Evolutionary conservation across 495 filamentous ascomycete species (phyloP).

Genomic region (Pyrenula aspistea): DNA sequence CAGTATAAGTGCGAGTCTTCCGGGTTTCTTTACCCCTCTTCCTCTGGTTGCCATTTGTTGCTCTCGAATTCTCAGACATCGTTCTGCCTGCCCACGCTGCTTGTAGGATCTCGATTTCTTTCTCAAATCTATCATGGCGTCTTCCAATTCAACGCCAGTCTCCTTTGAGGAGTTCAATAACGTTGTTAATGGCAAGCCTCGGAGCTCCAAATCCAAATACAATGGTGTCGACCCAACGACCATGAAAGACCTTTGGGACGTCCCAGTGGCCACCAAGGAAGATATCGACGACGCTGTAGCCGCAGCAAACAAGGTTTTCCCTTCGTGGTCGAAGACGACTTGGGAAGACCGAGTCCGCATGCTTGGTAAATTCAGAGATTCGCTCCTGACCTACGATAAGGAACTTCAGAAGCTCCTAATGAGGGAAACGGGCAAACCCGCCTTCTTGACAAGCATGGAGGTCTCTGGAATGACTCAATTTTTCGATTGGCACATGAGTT

Average conservation of each 20-base stretch:
- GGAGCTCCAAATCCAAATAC: conserved; percentile 16
- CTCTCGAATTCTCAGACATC: too few species aligned
- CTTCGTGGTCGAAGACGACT: conserved; percentile 34
- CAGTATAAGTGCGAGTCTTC: too few species aligned
- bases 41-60: too few species aligned
- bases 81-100: too few species aligned
- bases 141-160: conserved; percentile 18
- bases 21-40: too few species aligned
- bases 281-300: conserved; percentile 44
- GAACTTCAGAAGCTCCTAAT: conserved; percentile 37
- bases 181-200: conserved; percentile 32
- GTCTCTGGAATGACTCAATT: conserved; percentile 14
- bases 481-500: conserved; percentile 10
- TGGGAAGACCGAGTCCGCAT: conserved; percentile 42
- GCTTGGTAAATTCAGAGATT: conserved; percentile 39
- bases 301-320: conserved; percentile 34
- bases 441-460: conserved; percentile 15
- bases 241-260: conserved; percentile 34
- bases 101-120: too few species aligned
- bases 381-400: conserved; percentile 26
- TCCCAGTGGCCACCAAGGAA: conserved; percentile 36
- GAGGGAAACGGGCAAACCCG: conserved; percentile 46
- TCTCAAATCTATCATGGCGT: conserved; percentile 2
- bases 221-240: conserved; percentile 40
- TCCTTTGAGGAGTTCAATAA: conserved; percentile 32